phyloP scores from a whole-genome alignment of 2,329 filamentous ascomycete species.

The Xylaria sp. region DNA sequence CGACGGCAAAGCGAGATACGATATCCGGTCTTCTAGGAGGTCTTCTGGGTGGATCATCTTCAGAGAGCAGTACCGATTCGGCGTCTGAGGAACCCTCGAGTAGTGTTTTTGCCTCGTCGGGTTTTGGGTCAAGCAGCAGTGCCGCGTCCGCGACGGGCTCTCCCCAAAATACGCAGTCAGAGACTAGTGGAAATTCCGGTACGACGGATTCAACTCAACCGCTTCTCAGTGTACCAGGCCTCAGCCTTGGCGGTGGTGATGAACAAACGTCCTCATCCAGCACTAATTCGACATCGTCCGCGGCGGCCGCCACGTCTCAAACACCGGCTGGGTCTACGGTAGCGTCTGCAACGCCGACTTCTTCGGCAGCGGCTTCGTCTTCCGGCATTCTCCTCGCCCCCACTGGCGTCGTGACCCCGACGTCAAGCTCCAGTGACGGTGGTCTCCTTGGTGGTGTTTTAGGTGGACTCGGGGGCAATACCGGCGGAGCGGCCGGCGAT shows the following conservation, averaged over 20 bases:
- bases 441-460: conserved; percentile 25
- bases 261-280: not conserved
- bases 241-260: conserved; percentile 12
- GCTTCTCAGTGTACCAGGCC: conserved; percentile 25
- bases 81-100: conserved; percentile 3
- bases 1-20: conserved; percentile 28
- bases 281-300: conserved; percentile 1
- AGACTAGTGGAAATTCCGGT: conserved; percentile 5
- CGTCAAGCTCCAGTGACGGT: conserved; percentile 20
- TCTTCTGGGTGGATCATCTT: conserved; percentile 15
- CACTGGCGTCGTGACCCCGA: conserved; percentile 31
- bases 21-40: conserved; percentile 33
- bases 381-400: conserved; percentile 35
- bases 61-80: conserved; percentile 10
- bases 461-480: not conserved
- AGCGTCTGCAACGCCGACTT: conserved; percentile 11
- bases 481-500: conserved; percentile 6
- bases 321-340: conserved; percentile 7
- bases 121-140: too few relatives aligned
- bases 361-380: conserved; percentile 21
- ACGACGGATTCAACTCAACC: conserved; percentile 16
- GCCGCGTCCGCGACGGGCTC: conserved; percentile 10
- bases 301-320: not conserved
- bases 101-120: conserved; percentile 6
- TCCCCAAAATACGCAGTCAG: conserved; percentile 15